Conservation (phyloP, 2,329 filamentous ascomycete genomes). For the Tolypocladium endophyticum region DNA sequence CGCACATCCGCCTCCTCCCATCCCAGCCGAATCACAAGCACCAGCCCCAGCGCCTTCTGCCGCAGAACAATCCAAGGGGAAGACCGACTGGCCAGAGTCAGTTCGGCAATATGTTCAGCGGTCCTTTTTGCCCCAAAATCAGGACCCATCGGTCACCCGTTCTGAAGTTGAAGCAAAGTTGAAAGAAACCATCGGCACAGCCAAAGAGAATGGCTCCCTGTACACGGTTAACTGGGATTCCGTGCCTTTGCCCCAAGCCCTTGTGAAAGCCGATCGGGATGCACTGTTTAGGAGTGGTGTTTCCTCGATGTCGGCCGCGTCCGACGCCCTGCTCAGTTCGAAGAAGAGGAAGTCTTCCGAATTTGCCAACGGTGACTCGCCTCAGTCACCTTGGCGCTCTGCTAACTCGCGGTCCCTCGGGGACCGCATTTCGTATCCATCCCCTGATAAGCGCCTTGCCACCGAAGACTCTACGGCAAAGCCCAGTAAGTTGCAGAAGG, state of each 20-base stretch:
- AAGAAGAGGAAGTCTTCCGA: slow-evolving; percentile 81
- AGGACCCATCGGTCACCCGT: slow-evolving; percentile 49
- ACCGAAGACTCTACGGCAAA: slow-evolving; percentile 38
- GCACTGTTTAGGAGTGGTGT: slow-evolving; percentile 30
- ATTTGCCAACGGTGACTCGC: slow-evolving; percentile 40
- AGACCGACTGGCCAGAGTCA: slow-evolving; percentile 70
- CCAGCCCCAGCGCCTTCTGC: slow-evolving; percentile 17
- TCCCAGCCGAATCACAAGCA: slow-evolving; percentile 17
- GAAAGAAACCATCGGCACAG: slow-evolving; percentile 74
- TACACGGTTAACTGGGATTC: slow-evolving; percentile 71
- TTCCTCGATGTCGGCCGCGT: slow-evolving; percentile 10
- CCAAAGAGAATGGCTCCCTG: slow-evolving; percentile 64
- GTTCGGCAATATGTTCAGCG: slow-evolving; percentile 83
- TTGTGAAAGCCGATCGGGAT: slow-evolving; percentile 64
- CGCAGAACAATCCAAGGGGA: slow-evolving; percentile 35
- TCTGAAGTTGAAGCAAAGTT: slow-evolving; percentile 74
- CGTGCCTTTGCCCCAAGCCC: slow-evolving; percentile 73
- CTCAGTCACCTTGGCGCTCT: slow-evolving; percentile 63
- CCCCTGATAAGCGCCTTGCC: slow-evolving; percentile 28
- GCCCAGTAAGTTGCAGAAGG: slow-evolving; percentile 84
- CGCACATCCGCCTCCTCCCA: slow-evolving; percentile 13
- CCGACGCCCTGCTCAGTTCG: slow-evolving; percentile 26
- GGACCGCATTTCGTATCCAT: slow-evolving; percentile 61
- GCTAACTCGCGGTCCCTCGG: slow-evolving; percentile 56
- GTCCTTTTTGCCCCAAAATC: slow-evolving; percentile 69